Conservation (phyloP, 23 red algal genomes). For the Gracilaria gracilis region DNA sequence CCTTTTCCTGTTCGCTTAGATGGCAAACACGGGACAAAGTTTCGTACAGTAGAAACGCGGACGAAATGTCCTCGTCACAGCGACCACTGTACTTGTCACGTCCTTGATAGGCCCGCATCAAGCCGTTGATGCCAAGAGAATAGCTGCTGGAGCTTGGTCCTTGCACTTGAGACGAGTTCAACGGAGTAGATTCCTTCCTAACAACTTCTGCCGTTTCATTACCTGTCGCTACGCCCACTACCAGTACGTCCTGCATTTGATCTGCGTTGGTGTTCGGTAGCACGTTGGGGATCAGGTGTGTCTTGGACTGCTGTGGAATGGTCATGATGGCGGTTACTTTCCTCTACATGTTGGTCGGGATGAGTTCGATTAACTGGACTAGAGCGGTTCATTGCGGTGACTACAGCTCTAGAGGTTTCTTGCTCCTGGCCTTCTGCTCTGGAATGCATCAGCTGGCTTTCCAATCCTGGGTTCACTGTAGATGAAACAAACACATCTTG, state of each 20-base stretch:
- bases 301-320: no score
- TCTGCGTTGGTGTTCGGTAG: background rate
- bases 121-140: constrained; percentile 15
- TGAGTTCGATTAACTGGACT: no score
- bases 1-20: constrained; percentile 14
- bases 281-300: background rate
- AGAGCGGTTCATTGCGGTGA: no score
- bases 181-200: background rate
- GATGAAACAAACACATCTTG: background rate
- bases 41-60: constrained; percentile 23
- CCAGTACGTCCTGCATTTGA: background rate
- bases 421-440: background rate
- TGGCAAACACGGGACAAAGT: background rate
- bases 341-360: no score
- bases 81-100: constrained; percentile 1
- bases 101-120: constrained; percentile 25
- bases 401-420: background rate
- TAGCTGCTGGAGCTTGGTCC: background rate
- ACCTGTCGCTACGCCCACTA: background rate
- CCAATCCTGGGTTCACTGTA: background rate
- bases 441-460: background rate
- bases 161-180: background rate
- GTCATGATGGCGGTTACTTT: no score
- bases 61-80: constrained; percentile 39
- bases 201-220: background rate